Evolutionary conservation across 768 basidiomycete genomes (phyloP).

Genomic region (Lentinus brumalis): DNA sequence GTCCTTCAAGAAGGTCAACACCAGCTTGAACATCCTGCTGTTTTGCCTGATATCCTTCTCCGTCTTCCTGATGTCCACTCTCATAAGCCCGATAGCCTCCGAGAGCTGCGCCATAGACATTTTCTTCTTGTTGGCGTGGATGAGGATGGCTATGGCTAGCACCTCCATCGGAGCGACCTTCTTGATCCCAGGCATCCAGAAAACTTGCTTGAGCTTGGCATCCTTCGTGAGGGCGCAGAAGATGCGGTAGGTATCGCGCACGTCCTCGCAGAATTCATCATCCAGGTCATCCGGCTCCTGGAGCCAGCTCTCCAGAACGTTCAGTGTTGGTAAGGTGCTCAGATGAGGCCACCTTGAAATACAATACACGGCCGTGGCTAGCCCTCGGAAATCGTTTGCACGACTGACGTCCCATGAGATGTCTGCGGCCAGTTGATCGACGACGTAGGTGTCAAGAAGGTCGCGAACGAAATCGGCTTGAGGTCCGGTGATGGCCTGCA

Average conservation of each 20-base stretch:
- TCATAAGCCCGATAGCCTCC: constrained; percentile 50
- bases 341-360: constrained; percentile 30
- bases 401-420: constrained; percentile 41
- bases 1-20: constrained; percentile 52
- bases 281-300: constrained; percentile 30
- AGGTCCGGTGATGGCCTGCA: constrained; percentile 64
- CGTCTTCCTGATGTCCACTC: constrained; percentile 50
- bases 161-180: constrained; percentile 75
- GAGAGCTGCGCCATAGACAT: constrained; percentile 44
- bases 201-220: constrained; percentile 34
- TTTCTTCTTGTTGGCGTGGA: constrained; percentile 48
- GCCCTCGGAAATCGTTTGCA: constrained; percentile 38
- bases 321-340: constrained; percentile 11
- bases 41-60: constrained; percentile 75
- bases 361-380: constrained; percentile 34
- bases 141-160: constrained; percentile 54
- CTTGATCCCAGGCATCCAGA: constrained; percentile 37
- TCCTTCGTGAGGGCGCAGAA: constrained; percentile 49
- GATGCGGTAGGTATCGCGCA: constrained; percentile 47
- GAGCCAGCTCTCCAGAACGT: constrained; percentile 30
- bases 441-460: constrained; percentile 49
- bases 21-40: constrained; percentile 51
- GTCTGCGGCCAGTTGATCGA: constrained; percentile 34
- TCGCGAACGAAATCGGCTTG: constrained; percentile 62
- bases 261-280: constrained; percentile 31